Conservation (phyloP, 176 grass and related monocot species). For the Bolboschoenus planiculmis region DNA sequence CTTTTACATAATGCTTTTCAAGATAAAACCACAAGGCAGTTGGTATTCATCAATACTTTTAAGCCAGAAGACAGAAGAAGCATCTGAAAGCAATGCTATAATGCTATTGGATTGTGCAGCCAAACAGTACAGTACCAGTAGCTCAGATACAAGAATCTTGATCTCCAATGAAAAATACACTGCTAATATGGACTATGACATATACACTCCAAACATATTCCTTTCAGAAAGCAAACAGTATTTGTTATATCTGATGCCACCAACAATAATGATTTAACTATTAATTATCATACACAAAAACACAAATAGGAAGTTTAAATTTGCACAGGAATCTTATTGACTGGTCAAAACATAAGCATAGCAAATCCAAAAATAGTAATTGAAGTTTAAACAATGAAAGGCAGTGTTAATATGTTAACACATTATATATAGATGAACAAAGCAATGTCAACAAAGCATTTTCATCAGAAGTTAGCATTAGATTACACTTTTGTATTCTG, state of each 20-base stretch:
- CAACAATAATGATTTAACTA: neutral
- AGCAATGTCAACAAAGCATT: neutral
- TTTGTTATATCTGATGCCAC: neutral
- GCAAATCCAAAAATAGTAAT: neutral
- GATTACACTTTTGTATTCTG: neutral
- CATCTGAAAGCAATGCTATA: too few species aligned
- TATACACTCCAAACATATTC: neutral
- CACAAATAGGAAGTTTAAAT: neutral
- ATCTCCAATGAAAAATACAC: too few species aligned
- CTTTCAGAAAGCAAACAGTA: neutral
- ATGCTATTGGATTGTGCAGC: too few species aligned
- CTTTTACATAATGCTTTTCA: too few species aligned
- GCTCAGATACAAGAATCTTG: too few species aligned
- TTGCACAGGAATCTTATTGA: neutral
- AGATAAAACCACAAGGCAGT: too few species aligned
- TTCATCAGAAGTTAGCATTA: conserved; percentile 18
- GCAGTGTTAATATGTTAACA: neutral
- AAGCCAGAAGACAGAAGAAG: too few species aligned
- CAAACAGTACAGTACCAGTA: too few species aligned
- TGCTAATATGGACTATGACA: too few species aligned
- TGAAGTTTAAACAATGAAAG: neutral
- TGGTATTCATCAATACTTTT: too few species aligned
- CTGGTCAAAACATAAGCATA: neutral
- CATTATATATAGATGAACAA: neutral
- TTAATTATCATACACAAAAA: neutral